phyloP scores from a whole-genome alignment of 2,329 filamentous ascomycete genomes.

The Colletotrichum tropicicola region DNA sequence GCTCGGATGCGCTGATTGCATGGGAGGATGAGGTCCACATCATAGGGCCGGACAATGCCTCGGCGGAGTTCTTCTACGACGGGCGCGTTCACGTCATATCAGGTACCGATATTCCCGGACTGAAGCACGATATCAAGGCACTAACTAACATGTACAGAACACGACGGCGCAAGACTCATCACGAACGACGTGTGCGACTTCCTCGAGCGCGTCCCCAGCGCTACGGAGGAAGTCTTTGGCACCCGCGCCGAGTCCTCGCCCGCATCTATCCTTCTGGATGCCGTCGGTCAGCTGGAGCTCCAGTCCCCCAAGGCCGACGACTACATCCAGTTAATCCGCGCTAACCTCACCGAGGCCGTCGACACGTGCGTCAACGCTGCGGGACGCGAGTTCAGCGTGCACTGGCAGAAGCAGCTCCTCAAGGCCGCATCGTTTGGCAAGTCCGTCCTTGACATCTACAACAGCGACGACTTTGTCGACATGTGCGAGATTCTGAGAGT shows the following conservation, averaged over 20 bases:
- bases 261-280: conserved; percentile 92
- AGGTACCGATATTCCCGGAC: conserved; percentile 58
- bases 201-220: conserved; percentile 89
- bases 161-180: conserved; percentile 88
- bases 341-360: conserved; percentile 89
- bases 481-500: conserved; percentile 96
- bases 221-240: conserved; percentile 88
- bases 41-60: conserved; percentile 83
- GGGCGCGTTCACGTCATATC: conserved; percentile 88
- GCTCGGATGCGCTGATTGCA: conserved; percentile 91
- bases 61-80: conserved; percentile 86
- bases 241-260: conserved; percentile 89
- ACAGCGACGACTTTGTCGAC: conserved; percentile 97
- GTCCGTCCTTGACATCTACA: conserved; percentile 95
- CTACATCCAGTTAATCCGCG: conserved; percentile 92
- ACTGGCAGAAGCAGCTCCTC: conserved; percentile 96
- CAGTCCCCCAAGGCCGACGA: conserved; percentile 98
- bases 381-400: conserved; percentile 86
- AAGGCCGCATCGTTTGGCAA: conserved; percentile 98
- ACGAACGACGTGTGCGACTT: conserved; percentile 98
- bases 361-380: conserved; percentile 94
- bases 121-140: neutral
- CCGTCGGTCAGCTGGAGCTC: conserved; percentile 87
- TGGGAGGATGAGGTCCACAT: conserved; percentile 99
- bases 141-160: conserved; percentile 51